A percentile compares a stretch with the other conserved stretches of the same genome.
Conservation (phyloP, 495 filamentous ascomycete species). For the Neurospora terricola region DNA sequence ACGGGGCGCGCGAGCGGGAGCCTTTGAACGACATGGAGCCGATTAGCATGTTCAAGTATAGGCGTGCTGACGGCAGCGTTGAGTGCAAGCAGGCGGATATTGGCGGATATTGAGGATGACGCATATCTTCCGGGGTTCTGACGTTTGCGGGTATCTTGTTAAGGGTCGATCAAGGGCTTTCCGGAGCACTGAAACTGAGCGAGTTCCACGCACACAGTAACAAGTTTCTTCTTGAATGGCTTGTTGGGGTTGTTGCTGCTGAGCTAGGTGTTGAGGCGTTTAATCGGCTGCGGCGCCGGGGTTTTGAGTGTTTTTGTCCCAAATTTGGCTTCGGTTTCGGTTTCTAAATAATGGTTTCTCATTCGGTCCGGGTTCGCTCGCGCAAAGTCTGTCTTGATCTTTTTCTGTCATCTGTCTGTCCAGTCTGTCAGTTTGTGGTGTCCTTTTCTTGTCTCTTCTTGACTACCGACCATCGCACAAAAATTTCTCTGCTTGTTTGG, state of each 20-base stretch:
- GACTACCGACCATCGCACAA: not conserved
- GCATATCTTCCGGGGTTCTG: not conserved
- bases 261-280: not conserved
- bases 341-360: not conserved
- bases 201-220: not conserved
- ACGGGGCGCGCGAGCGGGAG: constrained; percentile 19
- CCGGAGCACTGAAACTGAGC: not conserved
- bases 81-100: not conserved
- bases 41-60: constrained; percentile 4
- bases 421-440: not conserved
- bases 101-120: not conserved
- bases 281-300: not conserved
- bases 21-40: constrained; percentile 7
- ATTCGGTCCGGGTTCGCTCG: not conserved
- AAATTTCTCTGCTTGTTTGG: not conserved
- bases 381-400: not conserved
- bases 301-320: not conserved
- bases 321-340: not conserved
- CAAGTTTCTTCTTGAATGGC: not conserved
- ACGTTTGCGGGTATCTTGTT: not conserved
- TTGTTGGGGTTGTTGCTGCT: not conserved
- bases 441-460: not conserved
- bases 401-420: not conserved
- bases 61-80: constrained; percentile 13
- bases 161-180: not conserved